These are phyloP conservation scores for Thelonectria discophora DNA, from an alignment of 2,329 filamentous ascomycete species.

Conservation along the genomic window DNA sequence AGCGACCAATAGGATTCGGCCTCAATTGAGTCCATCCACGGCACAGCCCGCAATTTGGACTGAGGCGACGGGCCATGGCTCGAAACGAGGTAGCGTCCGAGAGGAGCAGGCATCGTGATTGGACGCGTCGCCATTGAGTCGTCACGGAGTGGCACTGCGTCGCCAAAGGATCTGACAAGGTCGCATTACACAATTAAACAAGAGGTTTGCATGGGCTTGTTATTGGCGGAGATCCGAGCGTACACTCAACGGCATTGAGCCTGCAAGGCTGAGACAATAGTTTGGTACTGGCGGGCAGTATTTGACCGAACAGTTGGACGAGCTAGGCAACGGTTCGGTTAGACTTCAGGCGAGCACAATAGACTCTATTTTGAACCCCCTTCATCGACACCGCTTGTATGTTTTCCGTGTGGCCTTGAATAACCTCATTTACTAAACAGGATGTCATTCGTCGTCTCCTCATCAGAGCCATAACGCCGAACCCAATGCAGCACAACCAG, in stretches of 20 bases:
- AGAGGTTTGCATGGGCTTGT: background rate
- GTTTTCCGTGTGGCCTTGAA: no score
- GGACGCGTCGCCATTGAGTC: conserved; percentile 23
- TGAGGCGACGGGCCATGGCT: conserved; percentile 15
- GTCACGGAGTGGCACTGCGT: background rate
- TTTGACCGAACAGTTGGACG: no score
- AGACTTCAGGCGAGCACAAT: no score
- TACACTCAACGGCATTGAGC: no score
- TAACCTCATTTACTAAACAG: no score
- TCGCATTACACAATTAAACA: no score
- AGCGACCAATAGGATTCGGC: background rate
- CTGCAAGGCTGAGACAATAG: no score
- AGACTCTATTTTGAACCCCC: no score
- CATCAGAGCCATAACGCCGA: conserved; percentile 25
- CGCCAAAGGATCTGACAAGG: conserved; percentile 6
- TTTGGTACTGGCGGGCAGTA: no score
- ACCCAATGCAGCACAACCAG: conserved; percentile 22
- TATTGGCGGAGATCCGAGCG: conserved; percentile 4
- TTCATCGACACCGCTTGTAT: no score
- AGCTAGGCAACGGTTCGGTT: background rate
- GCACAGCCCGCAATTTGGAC: conserved; percentile 10
- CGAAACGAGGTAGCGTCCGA: conserved; percentile 2
- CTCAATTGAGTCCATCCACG: background rate
- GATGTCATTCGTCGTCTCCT: conserved; percentile 5
- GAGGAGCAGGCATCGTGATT: conserved; percentile 19